These are phyloP conservation scores for Hevea brasiliensis DNA, from an alignment of 345 rosid genomes.

Conservation along the genomic window DNA sequence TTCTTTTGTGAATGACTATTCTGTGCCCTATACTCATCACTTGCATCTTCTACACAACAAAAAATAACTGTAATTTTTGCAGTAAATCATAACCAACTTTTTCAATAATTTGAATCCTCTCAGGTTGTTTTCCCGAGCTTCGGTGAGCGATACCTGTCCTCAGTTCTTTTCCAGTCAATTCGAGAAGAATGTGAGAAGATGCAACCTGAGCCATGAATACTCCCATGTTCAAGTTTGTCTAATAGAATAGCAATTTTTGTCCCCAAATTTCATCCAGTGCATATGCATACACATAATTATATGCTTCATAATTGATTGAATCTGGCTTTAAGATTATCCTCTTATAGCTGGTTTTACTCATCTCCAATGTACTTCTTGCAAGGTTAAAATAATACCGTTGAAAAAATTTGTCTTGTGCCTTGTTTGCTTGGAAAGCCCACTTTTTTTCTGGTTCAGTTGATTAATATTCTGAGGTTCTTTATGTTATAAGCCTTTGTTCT, in stretches of 20 bases:
- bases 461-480: not conserved
- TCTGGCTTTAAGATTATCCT: not conserved
- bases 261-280: not conserved
- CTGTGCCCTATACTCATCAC: not conserved
- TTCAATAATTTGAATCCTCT: conserved; percentile 1
- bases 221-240: not conserved
- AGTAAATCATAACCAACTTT: not conserved
- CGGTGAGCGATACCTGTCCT: conserved; percentile 84
- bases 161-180: conserved; percentile 87
- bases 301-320: conserved; percentile 1
- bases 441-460: not conserved
- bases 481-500: too few species aligned
- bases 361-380: not conserved
- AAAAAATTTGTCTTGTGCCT: not conserved
- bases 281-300: not conserved
- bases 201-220: conserved; percentile 63
- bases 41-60: not conserved
- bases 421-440: not conserved
- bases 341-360: not conserved
- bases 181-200: conserved; percentile 85
- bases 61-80: not conserved
- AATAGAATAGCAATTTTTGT: not conserved
- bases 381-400: not conserved
- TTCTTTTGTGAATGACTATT: not conserved
- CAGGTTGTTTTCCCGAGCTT: conserved; percentile 98